Evolutionary conservation across 768 basidiomycete species (phyloP).

Genomic region (Boletus rex-veris): DNA sequence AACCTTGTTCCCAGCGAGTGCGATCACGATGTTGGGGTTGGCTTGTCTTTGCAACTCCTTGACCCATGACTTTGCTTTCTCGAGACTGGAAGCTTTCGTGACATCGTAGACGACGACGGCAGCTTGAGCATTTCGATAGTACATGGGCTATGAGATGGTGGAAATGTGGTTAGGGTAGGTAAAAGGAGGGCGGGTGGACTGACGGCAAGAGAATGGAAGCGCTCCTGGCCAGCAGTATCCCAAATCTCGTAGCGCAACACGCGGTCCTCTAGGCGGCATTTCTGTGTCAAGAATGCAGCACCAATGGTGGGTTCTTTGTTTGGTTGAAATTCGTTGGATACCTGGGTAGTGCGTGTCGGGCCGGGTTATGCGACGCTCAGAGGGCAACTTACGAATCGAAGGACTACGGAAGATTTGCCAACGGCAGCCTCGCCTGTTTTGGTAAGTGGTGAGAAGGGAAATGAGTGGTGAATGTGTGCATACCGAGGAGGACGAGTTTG

Average conservation of each 20-base stretch:
- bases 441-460: background rate
- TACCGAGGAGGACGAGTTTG: constrained; percentile 94
- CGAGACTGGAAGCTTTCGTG: constrained; percentile 91
- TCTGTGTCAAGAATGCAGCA: constrained; percentile 93
- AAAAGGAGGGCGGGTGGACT: constrained; percentile 30
- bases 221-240: constrained; percentile 95
- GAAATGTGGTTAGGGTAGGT: constrained; percentile 7
- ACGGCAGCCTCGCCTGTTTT: constrained; percentile 91
- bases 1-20: constrained; percentile 96
- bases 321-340: constrained; percentile 96
- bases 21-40: constrained; percentile 98
- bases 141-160: constrained; percentile 75
- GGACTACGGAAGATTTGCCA: constrained; percentile 97
- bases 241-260: constrained; percentile 94
- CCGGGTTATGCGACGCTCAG: constrained; percentile 8
- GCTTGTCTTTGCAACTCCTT: constrained; percentile 99
- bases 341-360: constrained; percentile 40
- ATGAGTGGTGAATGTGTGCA: background rate
- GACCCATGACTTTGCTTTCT: constrained; percentile 99
- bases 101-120: constrained; percentile 99
- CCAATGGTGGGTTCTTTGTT: constrained; percentile 99
- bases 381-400: constrained; percentile 76
- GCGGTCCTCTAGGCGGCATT: constrained; percentile 92
- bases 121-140: constrained; percentile 96
- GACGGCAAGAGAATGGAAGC: constrained; percentile 95